phyloP scores from a whole-genome alignment of 805 yeast species.

The Saccharomycopsis javanensis region DNA sequence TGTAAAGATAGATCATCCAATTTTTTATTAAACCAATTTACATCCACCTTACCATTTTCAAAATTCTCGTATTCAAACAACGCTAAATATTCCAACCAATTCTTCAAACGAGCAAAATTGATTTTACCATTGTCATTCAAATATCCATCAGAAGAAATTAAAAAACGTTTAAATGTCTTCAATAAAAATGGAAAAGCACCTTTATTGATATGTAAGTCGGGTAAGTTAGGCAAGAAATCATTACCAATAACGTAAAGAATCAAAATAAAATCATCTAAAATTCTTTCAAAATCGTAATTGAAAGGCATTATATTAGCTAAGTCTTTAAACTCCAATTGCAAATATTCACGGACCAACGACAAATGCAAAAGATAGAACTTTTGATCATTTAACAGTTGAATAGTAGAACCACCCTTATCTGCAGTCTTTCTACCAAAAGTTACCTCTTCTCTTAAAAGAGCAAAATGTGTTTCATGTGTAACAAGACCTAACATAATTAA shows the following conservation, averaged over 20 bases:
- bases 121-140: conserved; percentile 76
- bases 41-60: conserved; percentile 73
- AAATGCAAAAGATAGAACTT: conserved; percentile 76
- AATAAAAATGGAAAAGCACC: conserved; percentile 94
- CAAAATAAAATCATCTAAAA: conserved; percentile 85
- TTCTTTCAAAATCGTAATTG: conserved; percentile 72
- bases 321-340: conserved; percentile 74
- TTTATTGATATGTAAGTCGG: conserved; percentile 84
- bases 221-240: conserved; percentile 94
- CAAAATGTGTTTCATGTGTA: conserved; percentile 93
- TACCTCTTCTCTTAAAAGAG: conserved; percentile 91
- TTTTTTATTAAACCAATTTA: conserved; percentile 85
- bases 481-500: conserved; percentile 86
- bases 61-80: conserved; percentile 79
- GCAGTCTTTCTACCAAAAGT: conserved; percentile 52
- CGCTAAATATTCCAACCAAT: conserved; percentile 69
- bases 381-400: conserved; percentile 57
- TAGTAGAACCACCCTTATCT: conserved; percentile 26
- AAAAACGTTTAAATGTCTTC: conserved; percentile 76
- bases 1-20: conserved; percentile 67
- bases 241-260: conserved; percentile 94
- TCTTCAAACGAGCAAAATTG: conserved; percentile 57
- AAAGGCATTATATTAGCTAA: conserved; percentile 55
- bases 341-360: conserved; percentile 80
- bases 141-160: conserved; percentile 70